Conservation (phyloP, 495 filamentous ascomycete genomes). For the Barbatosphaeria neglecta region DNA sequence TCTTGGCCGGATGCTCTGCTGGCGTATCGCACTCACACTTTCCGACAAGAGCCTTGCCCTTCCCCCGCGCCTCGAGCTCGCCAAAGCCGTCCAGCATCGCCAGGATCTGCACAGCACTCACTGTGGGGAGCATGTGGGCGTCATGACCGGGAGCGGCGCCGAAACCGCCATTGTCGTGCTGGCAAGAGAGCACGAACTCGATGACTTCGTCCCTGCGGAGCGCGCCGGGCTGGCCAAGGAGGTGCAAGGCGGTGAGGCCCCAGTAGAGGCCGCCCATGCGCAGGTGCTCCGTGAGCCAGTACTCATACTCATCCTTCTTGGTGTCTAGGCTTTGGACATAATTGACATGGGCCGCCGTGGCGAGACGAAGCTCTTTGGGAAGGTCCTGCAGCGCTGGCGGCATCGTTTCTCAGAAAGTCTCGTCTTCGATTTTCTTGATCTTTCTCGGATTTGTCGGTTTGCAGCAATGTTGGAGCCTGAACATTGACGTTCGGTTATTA, state of each 20-base stretch:
- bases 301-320: constrained; percentile 86
- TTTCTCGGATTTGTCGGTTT: not conserved
- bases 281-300: constrained; percentile 94
- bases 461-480: no score
- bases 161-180: constrained; percentile 79
- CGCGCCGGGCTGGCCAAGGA: constrained; percentile 68
- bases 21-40: constrained; percentile 49
- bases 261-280: constrained; percentile 93
- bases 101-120: constrained; percentile 86
- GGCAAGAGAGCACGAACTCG: constrained; percentile 84
- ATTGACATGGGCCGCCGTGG: constrained; percentile 67
- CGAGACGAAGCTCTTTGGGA: constrained; percentile 52
- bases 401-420: no score
- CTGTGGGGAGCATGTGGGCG: constrained; percentile 87
- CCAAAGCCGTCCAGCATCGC: constrained; percentile 73
- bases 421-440: not conserved
- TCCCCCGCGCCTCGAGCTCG: constrained; percentile 59
- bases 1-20: no score
- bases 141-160: constrained; percentile 91
- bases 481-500: no score
- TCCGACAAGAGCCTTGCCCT: constrained; percentile 59
- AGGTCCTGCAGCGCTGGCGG: constrained; percentile 19
- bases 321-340: constrained; percentile 92
- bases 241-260: constrained; percentile 81
- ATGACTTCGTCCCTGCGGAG: constrained; percentile 73